Conservation (phyloP, 306 rosid genomes). For the Hippophae rhamnoides region DNA sequence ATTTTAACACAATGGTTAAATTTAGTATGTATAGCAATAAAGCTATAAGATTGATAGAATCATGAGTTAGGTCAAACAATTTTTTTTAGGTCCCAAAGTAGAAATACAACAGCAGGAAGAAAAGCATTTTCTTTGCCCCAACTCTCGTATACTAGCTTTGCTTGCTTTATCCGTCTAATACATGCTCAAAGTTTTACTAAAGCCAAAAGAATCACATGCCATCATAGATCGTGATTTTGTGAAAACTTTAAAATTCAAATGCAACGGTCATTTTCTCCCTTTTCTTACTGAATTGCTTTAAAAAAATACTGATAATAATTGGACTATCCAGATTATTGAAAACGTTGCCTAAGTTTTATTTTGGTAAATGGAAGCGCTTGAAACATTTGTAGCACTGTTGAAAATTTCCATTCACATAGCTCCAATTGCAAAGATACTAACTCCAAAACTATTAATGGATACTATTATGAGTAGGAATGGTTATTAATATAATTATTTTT, state of each 20-base stretch:
- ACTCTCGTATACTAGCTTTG: slow-evolving; percentile 15
- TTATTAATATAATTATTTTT: no score
- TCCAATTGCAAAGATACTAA: no score
- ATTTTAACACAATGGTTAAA: no score
- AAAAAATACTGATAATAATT: not conserved
- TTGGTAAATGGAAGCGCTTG: not conserved
- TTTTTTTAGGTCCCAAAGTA: slow-evolving; percentile 10
- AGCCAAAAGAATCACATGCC: slow-evolving; percentile 15
- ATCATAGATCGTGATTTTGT: slow-evolving; percentile 11
- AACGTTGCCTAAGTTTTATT: not conserved
- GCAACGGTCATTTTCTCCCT: slow-evolving; percentile 50
- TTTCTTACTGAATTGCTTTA: slow-evolving; percentile 12
- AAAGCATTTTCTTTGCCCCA: slow-evolving; percentile 41
- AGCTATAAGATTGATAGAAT: no score
- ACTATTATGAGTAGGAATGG: no score
- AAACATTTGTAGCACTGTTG: not conserved
- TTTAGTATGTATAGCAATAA: no score
- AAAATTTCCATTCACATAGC: no score
- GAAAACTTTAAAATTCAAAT: slow-evolving; percentile 43
- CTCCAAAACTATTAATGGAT: no score
- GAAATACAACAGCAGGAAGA: slow-evolving; percentile 20
- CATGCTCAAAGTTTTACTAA: slow-evolving; percentile 18
- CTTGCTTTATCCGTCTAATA: slow-evolving; percentile 16
- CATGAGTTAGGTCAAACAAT: not conserved
- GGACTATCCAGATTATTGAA: not conserved